phyloP scores from a whole-genome alignment of 345 rosid genomes.

The Rhizophora apiculata region DNA sequence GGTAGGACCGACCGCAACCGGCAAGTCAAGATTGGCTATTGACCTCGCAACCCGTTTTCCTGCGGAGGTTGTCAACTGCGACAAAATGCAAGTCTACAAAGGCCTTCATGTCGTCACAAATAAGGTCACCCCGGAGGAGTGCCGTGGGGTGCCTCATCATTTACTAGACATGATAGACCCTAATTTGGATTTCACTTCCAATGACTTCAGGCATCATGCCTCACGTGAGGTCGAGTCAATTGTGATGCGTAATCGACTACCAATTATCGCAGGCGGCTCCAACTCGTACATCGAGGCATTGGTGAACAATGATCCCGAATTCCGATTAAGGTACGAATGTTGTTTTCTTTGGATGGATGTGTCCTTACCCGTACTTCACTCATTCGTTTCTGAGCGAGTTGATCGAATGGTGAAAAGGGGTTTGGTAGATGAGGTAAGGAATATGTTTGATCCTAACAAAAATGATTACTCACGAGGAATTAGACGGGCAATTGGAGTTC shows the following conservation, averaged over 20 bases:
- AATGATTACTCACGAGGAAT: conserved; percentile 57
- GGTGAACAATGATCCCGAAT: conserved; percentile 50
- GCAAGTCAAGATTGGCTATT: conserved; percentile 78
- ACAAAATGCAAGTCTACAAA: conserved; percentile 79
- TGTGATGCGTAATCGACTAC: conserved; percentile 38
- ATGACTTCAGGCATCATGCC: conserved; percentile 50
- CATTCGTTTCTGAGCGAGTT: conserved; percentile 70
- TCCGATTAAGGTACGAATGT: conserved; percentile 60
- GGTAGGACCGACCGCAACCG: conserved; percentile 89
- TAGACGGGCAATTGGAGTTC: conserved; percentile 72
- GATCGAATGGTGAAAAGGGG: conserved; percentile 74
- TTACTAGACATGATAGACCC: conserved; percentile 59
- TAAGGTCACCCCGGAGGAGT: conserved; percentile 73
- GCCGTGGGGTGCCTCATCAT: conserved; percentile 75
- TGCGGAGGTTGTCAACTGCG: conserved; percentile 77
- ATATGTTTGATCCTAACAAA: conserved; percentile 42
- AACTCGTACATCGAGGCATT: conserved; percentile 74
- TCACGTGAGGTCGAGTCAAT: conserved; percentile 43
- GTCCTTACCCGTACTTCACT: conserved; percentile 43
- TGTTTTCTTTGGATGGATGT: conserved; percentile 90
- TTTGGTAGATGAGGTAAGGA: conserved; percentile 58
- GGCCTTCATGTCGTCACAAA: conserved; percentile 73
- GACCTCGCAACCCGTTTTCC: conserved; percentile 70
- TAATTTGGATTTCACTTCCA: conserved; percentile 46
- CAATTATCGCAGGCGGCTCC: conserved; percentile 88